These are phyloP conservation scores for Diaporthe caulivora DNA, from an alignment of 2,329 filamentous ascomycete genomes.

Conservation along the genomic window DNA sequence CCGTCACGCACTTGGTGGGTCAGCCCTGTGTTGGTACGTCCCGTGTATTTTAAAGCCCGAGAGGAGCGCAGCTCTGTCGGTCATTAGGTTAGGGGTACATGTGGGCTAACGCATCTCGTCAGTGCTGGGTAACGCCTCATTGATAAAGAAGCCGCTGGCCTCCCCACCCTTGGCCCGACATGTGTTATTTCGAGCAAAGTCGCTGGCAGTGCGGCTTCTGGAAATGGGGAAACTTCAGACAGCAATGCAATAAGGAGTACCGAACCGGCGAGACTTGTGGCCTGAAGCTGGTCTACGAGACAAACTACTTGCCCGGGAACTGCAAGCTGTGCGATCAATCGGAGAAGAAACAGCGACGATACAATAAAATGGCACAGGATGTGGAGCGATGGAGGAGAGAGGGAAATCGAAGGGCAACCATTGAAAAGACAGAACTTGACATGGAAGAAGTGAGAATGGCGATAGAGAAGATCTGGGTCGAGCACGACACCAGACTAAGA, in stretches of 20 bases:
- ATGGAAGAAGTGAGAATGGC: slow-evolving; percentile 75
- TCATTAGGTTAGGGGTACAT: not conserved
- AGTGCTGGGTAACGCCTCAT: slow-evolving; percentile 19
- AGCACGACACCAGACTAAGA: slow-evolving; percentile 55
- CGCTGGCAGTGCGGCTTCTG: slow-evolving; percentile 89
- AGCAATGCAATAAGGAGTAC: slow-evolving; percentile 95
- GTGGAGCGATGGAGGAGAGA: slow-evolving; percentile 83
- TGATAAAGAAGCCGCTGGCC: slow-evolving; percentile 25
- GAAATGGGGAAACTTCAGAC: slow-evolving; percentile 93
- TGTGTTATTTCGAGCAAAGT: slow-evolving; percentile 98
- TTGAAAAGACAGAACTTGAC: slow-evolving; percentile 78
- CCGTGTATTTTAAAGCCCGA: not conserved
- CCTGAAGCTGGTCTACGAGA: slow-evolving; percentile 87
- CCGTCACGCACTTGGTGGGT: slow-evolving; percentile 22
- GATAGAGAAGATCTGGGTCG: slow-evolving; percentile 60
- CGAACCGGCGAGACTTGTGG: slow-evolving; percentile 97
- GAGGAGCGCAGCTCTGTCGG: not conserved
- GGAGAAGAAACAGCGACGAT: slow-evolving; percentile 83
- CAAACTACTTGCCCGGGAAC: slow-evolving; percentile 70
- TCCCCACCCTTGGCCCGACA: slow-evolving; percentile 51
- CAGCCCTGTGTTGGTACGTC: slow-evolving; percentile 19
- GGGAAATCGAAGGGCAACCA: slow-evolving; percentile 79
- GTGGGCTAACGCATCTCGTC: slow-evolving; percentile 23
- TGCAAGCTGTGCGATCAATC: slow-evolving; percentile 93
- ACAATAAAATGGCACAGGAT: slow-evolving; percentile 79